A percentile compares a stretch with the other conserved stretches of the same genome.
Conservation (phyloP, 371 early-diverging fungal species). For the Enterocytospora artemiae region DNA sequence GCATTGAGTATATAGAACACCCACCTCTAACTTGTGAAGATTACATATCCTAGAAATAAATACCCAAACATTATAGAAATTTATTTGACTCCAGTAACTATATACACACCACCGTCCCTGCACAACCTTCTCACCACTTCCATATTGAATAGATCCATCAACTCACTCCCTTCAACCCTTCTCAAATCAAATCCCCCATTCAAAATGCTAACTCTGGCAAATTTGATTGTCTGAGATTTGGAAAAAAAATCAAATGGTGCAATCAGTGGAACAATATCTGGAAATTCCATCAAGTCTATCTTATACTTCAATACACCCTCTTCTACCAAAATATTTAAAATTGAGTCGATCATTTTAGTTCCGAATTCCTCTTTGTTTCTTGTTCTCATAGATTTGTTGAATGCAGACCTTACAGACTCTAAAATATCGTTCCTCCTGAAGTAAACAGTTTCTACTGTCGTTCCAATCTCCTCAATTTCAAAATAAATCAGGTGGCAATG, state of each 20-base stretch:
- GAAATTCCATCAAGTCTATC: background rate
- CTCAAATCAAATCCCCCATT: background rate
- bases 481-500: too few species aligned
- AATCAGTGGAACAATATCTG: background rate
- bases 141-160: background rate
- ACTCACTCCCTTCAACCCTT: background rate
- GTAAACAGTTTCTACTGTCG: background rate
- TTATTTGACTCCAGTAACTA: background rate
- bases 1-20: too few species aligned
- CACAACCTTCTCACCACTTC: background rate
- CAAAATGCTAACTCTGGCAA: background rate
- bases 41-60: too few species aligned
- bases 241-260: background rate
- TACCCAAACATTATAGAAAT: background rate
- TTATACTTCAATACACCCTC: background rate
- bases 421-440: background rate
- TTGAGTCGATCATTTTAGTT: background rate
- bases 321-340: background rate
- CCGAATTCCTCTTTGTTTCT: background rate
- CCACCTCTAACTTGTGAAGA: too few species aligned
- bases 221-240: background rate
- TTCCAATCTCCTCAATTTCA: slow-evolving; percentile 2
- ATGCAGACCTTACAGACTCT: background rate
- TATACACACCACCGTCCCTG: background rate
- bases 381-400: background rate